Evolutionary conservation across 768 basidiomycete genomes (phyloP).

Genomic region (Pholiota microspora): DNA sequence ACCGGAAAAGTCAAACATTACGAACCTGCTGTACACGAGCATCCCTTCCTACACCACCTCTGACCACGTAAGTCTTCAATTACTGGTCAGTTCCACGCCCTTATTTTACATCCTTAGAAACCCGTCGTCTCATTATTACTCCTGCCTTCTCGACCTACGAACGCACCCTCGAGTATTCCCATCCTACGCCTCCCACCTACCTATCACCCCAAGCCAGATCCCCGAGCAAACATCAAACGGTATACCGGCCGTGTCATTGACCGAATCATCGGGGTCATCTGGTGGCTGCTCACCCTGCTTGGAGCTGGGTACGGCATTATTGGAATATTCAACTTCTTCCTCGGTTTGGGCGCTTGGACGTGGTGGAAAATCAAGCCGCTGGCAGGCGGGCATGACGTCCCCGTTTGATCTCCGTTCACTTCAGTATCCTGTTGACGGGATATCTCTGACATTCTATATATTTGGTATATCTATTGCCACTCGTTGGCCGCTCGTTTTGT

Average conservation of each 20-base stretch:
- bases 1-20: constrained; percentile 52
- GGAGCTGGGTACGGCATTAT: constrained; percentile 76
- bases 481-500: too few relatives aligned
- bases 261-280: constrained; percentile 71
- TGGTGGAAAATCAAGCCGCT: constrained; percentile 46
- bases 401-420: not conserved
- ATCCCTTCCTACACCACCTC: constrained; percentile 84
- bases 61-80: constrained; percentile 67
- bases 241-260: constrained; percentile 68
- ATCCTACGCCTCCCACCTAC: constrained; percentile 46
- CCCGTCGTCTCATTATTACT: constrained; percentile 77
- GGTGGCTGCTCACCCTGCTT: constrained; percentile 73
- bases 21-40: constrained; percentile 72
- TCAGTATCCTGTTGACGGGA: too few relatives aligned
- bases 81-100: not conserved
- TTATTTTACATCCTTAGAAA: constrained; percentile 51
- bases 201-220: constrained; percentile 55
- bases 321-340: constrained; percentile 68
- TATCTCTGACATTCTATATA: too few relatives aligned
- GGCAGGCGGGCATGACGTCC: not conserved
- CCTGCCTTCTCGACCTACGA: constrained; percentile 43
- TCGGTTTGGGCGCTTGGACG: constrained; percentile 65
- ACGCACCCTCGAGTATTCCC: constrained; percentile 33
- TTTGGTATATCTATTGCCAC: too few relatives aligned
- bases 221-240: constrained; percentile 51